phyloP scores from a whole-genome alignment of 345 rosid species.

The Raphanus raphanistrum region DNA sequence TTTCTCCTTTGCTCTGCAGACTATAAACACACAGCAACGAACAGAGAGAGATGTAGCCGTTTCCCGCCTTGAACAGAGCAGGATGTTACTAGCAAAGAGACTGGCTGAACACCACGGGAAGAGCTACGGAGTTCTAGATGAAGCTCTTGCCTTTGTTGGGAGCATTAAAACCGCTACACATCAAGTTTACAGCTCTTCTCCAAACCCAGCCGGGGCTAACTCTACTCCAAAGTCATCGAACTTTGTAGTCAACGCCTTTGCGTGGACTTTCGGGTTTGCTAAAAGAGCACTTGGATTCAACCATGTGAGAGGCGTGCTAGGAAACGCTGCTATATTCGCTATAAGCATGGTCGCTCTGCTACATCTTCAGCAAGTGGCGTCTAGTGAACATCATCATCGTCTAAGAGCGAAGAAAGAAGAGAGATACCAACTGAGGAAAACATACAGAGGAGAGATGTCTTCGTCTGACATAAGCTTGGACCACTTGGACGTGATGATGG shows the following conservation, averaged over 20 bases:
- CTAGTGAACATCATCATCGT: conserved; percentile 41
- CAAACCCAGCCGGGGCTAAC: conserved; percentile 43
- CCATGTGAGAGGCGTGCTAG: conserved; percentile 63
- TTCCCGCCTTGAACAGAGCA: conserved; percentile 85
- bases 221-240: conserved; percentile 34
- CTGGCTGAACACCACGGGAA: conserved; percentile 82
- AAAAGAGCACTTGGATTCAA: conserved; percentile 59
- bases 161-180: conserved; percentile 53
- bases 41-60: conserved; percentile 90
- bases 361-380: conserved; percentile 60
- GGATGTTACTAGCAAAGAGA: conserved; percentile 83
- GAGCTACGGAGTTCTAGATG: conserved; percentile 82
- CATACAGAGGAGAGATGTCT: conserved; percentile 39
- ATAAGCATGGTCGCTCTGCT: conserved; percentile 76
- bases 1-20: conserved; percentile 45
- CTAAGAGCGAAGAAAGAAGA: conserved; percentile 43
- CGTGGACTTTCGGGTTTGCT: conserved; percentile 60
- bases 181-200: conserved; percentile 44
- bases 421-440: conserved; percentile 37
- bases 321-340: conserved; percentile 78
- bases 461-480: conserved; percentile 42
- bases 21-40: conserved; percentile 74
- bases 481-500: conserved; percentile 72
- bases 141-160: conserved; percentile 83
- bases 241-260: conserved; percentile 44